Percentiles rank a stretch among this genome's conserved stretches.
Conservation (phyloP, 2,329 filamentous ascomycete species). For the Hyphodiscus sp. region DNA sequence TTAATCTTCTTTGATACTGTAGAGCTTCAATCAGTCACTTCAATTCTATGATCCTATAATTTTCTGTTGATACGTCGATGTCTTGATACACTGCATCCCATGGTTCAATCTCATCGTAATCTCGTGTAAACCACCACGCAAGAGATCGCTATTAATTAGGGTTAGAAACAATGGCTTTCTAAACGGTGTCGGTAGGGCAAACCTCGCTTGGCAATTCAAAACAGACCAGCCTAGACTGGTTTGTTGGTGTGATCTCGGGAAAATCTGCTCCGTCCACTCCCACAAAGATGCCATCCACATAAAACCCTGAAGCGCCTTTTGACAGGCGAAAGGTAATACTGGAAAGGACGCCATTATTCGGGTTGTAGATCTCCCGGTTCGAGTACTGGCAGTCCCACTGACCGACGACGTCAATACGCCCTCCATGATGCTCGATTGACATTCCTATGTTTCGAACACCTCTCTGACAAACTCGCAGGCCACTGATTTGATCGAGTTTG, state of each 20-base stretch:
- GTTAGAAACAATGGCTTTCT: not conserved
- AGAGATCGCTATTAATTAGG: not conserved
- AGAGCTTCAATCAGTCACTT: too few species aligned
- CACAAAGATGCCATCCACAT: not conserved
- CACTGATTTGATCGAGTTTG: not conserved
- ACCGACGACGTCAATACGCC: not conserved
- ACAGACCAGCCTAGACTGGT: not conserved
- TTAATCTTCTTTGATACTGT: too few species aligned
- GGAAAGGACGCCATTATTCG: not conserved
- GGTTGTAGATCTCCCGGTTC: constrained; percentile 1
- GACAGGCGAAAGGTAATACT: not conserved
- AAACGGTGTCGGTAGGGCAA: too few species aligned
- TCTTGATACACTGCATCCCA: not conserved
- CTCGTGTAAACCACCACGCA: not conserved
- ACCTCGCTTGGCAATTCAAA: not conserved
- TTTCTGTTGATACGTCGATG: not conserved
- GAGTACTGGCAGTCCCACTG: not conserved
- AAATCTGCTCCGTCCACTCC: not conserved
- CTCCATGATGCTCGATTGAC: not conserved
- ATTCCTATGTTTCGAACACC: not conserved
- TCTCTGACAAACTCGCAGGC: not conserved
- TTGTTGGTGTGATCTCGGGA: not conserved
- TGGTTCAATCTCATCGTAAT: not conserved
- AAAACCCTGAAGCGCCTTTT: not conserved
- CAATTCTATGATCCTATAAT: too few species aligned